These are phyloP conservation scores for Russula emetica DNA, from an alignment of 768 basidiomycete genomes.

Conservation along the genomic window DNA sequence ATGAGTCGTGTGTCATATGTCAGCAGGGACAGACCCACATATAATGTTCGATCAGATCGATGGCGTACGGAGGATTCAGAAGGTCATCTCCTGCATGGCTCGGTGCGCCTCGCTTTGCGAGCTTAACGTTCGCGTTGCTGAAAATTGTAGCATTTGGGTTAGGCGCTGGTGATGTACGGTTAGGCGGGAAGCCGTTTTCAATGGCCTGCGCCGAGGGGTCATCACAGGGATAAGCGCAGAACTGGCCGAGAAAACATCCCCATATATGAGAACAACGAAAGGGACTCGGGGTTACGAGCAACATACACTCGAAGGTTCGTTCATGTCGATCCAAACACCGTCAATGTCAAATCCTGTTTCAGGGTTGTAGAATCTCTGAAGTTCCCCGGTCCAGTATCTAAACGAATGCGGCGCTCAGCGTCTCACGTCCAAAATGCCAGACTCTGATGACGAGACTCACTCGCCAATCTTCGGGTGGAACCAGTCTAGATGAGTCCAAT, in stretches of 20 bases:
- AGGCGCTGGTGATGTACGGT: constrained; percentile 47
- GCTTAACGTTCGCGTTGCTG: constrained; percentile 26
- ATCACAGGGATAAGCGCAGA: constrained; percentile 58
- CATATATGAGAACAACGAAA: not conserved
- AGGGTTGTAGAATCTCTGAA: constrained; percentile 51
- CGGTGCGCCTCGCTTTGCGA: constrained; percentile 30
- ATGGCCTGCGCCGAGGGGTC: constrained; percentile 57
- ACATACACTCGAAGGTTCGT: constrained; percentile 62
- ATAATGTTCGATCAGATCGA: constrained; percentile 56
- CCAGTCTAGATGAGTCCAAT: constrained; percentile 43
- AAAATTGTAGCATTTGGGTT: constrained; percentile 53
- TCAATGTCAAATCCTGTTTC: constrained; percentile 58
- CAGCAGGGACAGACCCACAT: constrained; percentile 36
- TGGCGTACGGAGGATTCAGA: constrained; percentile 53
- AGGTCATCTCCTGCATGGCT: constrained; percentile 36
- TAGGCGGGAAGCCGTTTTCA: constrained; percentile 50
- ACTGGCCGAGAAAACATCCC: constrained; percentile 37
- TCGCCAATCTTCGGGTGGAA: constrained; percentile 51
- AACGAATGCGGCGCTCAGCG: not conserved
- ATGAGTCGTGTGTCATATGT: not conserved
- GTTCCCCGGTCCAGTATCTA: constrained; percentile 63
- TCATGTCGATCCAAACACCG: constrained; percentile 75
- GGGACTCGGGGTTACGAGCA: no score
- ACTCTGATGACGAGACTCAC: constrained; percentile 34
- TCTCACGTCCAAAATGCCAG: not conserved